phyloP scores from a whole-genome alignment of 495 filamentous ascomycete species.

The Neurospora sp. region DNA sequence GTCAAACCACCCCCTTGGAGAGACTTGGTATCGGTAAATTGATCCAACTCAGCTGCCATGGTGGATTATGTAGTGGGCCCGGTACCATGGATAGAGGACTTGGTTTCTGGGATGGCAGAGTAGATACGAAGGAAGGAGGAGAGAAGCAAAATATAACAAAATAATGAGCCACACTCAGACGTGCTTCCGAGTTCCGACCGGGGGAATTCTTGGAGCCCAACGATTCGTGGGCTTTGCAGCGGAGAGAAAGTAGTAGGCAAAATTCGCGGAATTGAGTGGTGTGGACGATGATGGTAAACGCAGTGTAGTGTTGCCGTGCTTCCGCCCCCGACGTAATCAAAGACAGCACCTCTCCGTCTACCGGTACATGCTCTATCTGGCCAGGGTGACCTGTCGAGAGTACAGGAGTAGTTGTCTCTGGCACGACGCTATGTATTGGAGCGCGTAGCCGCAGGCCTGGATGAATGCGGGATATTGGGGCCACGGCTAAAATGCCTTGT shows the following conservation, averaged over 20 bases:
- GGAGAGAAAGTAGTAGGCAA: background rate
- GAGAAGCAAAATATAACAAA: background rate
- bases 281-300: slow-evolving; percentile 2
- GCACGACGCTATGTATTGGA: slow-evolving; percentile 7
- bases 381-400: slow-evolving; percentile 6
- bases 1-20: slow-evolving; percentile 9
- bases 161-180: background rate
- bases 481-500: slow-evolving; percentile 25
- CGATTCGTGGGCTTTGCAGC: background rate
- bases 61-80: slow-evolving; percentile 14
- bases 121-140: background rate
- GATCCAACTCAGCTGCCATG: slow-evolving; percentile 11
- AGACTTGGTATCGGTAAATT: background rate
- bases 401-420: slow-evolving; percentile 12
- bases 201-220: background rate
- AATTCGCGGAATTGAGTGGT: background rate
- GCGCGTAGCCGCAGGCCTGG: slow-evolving; percentile 26
- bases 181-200: background rate
- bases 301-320: slow-evolving; percentile 10
- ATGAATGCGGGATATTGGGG: slow-evolving; percentile 26
- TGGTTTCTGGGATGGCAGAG: background rate
- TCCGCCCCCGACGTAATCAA: slow-evolving; percentile 11
- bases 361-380: background rate
- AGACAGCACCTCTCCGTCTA: background rate
- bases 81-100: slow-evolving; percentile 10